Conservation (phyloP, 768 basidiomycete species). For the Rhodosporidiobolus odoratus region DNA sequence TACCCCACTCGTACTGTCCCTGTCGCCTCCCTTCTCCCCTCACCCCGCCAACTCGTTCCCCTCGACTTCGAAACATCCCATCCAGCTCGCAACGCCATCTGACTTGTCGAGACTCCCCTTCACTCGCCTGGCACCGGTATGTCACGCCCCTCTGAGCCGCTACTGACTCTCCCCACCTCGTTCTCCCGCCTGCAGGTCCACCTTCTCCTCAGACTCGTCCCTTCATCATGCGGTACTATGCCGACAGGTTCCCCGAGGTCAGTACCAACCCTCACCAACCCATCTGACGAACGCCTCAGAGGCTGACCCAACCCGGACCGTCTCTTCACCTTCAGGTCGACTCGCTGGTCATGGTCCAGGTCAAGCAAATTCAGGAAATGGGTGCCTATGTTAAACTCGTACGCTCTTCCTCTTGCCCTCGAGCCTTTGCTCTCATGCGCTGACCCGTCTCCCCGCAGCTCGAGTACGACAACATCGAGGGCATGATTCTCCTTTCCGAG, state of each 20-base stretch:
- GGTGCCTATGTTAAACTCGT: constrained; percentile 98
- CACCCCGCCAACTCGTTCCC: too few relatives aligned
- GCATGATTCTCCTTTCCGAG: constrained; percentile 99
- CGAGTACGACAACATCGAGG: constrained; percentile 98
- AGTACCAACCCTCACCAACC: not conserved
- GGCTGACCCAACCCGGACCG: not conserved
- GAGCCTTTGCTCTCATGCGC: not conserved
- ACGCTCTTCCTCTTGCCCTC: not conserved
- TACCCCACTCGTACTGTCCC: too few relatives aligned
- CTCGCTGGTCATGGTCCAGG: constrained; percentile 98
- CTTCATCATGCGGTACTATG: constrained; percentile 31
- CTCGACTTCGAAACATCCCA: too few relatives aligned
- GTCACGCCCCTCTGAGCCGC: too few relatives aligned
- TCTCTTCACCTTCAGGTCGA: constrained; percentile 63
- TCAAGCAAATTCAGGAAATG: constrained; percentile 99
- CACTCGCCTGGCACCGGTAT: too few relatives aligned
- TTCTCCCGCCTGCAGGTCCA: not conserved
- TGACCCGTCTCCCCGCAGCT: constrained; percentile 54
- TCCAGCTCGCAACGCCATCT: too few relatives aligned
- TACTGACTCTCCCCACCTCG: not conserved
- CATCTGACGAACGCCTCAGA: not conserved
- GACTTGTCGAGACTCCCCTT: too few relatives aligned
- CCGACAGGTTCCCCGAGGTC: constrained; percentile 37
- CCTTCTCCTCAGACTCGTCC: not conserved
- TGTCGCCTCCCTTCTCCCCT: too few relatives aligned